These are phyloP conservation scores for Pseudogymnoascus sp. DNA, from an alignment of 2,329 filamentous ascomycete species.

Conservation along the genomic window DNA sequence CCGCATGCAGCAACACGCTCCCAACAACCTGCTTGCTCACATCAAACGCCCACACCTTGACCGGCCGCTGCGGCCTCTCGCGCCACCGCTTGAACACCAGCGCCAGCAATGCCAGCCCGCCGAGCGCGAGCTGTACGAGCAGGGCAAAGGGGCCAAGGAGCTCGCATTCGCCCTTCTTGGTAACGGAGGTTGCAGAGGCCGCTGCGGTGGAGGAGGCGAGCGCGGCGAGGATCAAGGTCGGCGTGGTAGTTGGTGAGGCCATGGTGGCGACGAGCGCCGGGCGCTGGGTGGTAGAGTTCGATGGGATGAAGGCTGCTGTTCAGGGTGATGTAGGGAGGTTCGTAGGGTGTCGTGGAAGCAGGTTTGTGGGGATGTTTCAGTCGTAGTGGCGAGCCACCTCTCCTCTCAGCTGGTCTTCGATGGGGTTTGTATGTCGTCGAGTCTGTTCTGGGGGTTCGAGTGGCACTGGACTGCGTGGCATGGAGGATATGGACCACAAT, in stretches of 20 bases:
- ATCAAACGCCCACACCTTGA: slow-evolving; percentile 98
- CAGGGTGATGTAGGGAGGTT: not conserved
- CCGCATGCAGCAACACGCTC: slow-evolving; percentile 80
- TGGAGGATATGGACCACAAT: not conserved
- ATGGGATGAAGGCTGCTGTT: not conserved
- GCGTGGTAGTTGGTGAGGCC: slow-evolving; percentile 20
- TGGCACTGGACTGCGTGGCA: not conserved
- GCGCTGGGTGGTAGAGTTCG: not conserved
- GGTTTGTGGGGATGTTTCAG: slow-evolving; percentile 1
- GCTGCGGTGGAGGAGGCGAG: slow-evolving; percentile 28
- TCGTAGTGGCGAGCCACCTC: slow-evolving; percentile 2
- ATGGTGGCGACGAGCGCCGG: slow-evolving; percentile 11
- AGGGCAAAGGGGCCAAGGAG: slow-evolving; percentile 87
- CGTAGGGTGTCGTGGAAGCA: not conserved
- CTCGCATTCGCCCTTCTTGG: slow-evolving; percentile 65
- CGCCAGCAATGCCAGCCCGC: slow-evolving; percentile 72
- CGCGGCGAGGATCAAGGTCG: slow-evolving; percentile 21
- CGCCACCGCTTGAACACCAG: slow-evolving; percentile 91
- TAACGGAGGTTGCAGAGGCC: slow-evolving; percentile 25
- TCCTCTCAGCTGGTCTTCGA: not conserved
- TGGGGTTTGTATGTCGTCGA: not conserved
- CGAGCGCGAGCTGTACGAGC: slow-evolving; percentile 80
- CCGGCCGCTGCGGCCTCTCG: slow-evolving; percentile 80
- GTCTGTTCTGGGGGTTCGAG: not conserved
- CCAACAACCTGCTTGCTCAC: slow-evolving; percentile 96